Evolutionary conservation across 208 protist genomes (phyloP), one percentile per base, ranked within the genome.

Genomic region (Acanthamoeba comandoni): DNA sequence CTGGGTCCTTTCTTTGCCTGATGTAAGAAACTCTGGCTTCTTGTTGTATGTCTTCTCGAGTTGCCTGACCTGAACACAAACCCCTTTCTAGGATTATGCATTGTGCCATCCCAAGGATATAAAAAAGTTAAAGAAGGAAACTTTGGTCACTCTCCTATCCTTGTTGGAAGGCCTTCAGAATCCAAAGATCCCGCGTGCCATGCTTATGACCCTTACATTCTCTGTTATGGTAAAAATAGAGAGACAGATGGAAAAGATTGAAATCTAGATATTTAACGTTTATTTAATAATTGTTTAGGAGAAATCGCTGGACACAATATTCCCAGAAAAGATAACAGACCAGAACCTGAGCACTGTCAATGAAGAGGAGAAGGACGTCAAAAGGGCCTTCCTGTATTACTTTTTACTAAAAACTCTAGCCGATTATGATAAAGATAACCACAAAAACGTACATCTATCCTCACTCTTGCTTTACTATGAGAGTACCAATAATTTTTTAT

Each of bases 171-270:
- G 73, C 51, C 35, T 49, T 29, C 73, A 84, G 22, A 84, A 55
- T 29, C 49, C 73, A 17, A 64, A 84, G 39, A 31, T 84, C 39
- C 73, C 73, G 22, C 39, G 73, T 24, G 51, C 55, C 51, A 84
- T 84, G 73, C 52, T 84, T 29, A 55, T 84, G 39, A 84, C 73
- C 22, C 73, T 84, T 53, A 84, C 55, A 43, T 84, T 84, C 73
- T 4, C 4, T 0, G 52, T 62, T 19, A 84, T 84, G 73, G 67
- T 77, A 49, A 19, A 53, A 13, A 2, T 29, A 70, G 24, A n/a
- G 24, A 70, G 24, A 70, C 9, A 70, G 13, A 70, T 71, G 26
- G 26, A 24, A 12, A 48, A 48, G 26, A 71, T 13, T 3, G 11
- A 9, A 7, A 71, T 3, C 15, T 3, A 29, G n/a, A 13, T 31